Evolutionary conservation across 1,139 yeast genomes (phyloP).

Genomic region (Candida frijolesensis): DNA sequence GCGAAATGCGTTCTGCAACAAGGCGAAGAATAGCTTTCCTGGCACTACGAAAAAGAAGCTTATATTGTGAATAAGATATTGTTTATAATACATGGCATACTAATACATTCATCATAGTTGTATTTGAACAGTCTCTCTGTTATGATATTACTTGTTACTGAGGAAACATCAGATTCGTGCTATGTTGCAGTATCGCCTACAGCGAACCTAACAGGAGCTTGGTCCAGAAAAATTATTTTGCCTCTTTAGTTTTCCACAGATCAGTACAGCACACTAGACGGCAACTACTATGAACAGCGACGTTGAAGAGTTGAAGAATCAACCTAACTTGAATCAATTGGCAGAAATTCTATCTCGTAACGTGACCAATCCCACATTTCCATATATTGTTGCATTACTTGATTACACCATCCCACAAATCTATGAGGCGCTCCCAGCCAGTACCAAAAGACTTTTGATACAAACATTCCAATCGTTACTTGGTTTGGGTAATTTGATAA

Average conservation of each 20-base stretch:
- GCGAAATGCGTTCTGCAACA: too few relatives aligned
- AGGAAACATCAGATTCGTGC: too few relatives aligned
- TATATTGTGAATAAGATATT: too few relatives aligned
- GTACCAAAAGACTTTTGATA: constrained; percentile 14
- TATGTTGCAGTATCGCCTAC: too few relatives aligned
- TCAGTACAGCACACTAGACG: background rate
- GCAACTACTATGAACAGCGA: constrained; percentile 11
- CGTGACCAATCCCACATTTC: constrained; percentile 11
- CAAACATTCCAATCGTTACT: constrained; percentile 22
- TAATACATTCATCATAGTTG: too few relatives aligned
- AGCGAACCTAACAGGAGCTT: too few relatives aligned
- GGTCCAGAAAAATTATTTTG: background rate
- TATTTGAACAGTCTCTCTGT: too few relatives aligned
- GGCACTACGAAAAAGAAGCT: too few relatives aligned
- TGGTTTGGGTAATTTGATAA: constrained; percentile 35
- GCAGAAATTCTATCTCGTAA: constrained; percentile 14
- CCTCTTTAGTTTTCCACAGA: background rate
- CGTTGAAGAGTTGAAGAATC: constrained; percentile 20
- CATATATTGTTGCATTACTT: constrained; percentile 26
- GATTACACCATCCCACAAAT: constrained; percentile 34
- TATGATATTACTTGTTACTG: too few relatives aligned
- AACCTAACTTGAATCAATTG: constrained; percentile 23
- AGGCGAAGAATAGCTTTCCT: too few relatives aligned
- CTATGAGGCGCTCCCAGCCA: constrained; percentile 19
- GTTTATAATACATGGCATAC: too few relatives aligned